phyloP scores from a whole-genome alignment of 768 basidiomycete genomes.

The Mycena metata region DNA sequence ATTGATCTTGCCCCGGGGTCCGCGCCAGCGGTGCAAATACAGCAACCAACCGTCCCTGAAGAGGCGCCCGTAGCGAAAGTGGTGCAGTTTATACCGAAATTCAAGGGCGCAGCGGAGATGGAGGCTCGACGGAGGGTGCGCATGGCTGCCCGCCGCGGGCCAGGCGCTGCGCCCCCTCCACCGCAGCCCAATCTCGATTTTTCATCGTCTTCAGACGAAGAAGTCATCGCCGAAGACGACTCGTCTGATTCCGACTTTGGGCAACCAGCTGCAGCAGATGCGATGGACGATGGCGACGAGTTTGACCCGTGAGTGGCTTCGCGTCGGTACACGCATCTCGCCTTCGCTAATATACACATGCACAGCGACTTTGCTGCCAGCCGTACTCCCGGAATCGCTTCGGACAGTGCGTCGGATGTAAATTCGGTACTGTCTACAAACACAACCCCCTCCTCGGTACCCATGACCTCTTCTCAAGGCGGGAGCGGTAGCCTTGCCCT shows the following conservation, averaged over 20 bases:
- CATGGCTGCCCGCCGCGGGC: slow-evolving; percentile 73
- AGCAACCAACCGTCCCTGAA: slow-evolving; percentile 56
- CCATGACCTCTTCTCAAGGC: slow-evolving; percentile 62
- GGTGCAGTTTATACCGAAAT: slow-evolving; percentile 79
- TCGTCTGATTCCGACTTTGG: slow-evolving; percentile 65
- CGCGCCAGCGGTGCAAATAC: slow-evolving; percentile 55
- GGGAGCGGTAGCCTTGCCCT: slow-evolving; percentile 44
- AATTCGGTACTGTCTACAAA: slow-evolving; percentile 70
- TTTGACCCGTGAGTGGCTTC: slow-evolving; percentile 78
- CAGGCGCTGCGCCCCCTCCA: slow-evolving; percentile 51
- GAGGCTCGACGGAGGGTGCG: slow-evolving; percentile 76
- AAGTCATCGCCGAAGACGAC: slow-evolving; percentile 62
- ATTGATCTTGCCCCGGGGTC: slow-evolving; percentile 41
- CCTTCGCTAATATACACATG: slow-evolving; percentile 3
- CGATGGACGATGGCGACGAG: slow-evolving; percentile 76
- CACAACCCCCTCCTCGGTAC: slow-evolving; percentile 65
- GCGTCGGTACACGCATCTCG: not conserved
- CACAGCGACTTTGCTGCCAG: slow-evolving; percentile 78
- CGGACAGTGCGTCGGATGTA: slow-evolving; percentile 75
- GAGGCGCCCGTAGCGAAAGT: slow-evolving; percentile 64
- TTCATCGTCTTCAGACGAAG: slow-evolving; percentile 70
- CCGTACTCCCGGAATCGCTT: slow-evolving; percentile 61
- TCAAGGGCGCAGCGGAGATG: slow-evolving; percentile 91
- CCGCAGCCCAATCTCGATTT: slow-evolving; percentile 57
- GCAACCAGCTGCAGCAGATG: slow-evolving; percentile 58